Base-by-base conservation (phyloP, 2,329 filamentous ascomycete species). In the Calonectria pseudoreteaudii region DNA sequence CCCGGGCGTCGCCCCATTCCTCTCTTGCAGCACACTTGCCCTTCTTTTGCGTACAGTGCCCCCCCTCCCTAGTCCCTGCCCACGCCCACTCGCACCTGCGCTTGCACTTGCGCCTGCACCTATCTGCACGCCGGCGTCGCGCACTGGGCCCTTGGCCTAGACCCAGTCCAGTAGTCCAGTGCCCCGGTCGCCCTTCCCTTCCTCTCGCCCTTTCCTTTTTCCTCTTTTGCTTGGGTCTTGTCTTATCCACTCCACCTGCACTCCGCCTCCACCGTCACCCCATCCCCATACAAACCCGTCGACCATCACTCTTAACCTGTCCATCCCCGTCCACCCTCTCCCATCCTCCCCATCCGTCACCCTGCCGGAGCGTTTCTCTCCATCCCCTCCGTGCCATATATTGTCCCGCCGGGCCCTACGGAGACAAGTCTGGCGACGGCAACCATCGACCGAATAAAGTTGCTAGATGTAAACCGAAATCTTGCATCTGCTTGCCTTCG, bases 191-290 rank as follows among this genome's bases (percentile, higher is more conserved):
- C 71, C 53, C 64, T 62, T 66, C 60, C 64, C 70, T 56, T 41
- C 70, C 34, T 28, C 71, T 68, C 41, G 47, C 53, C 58, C 65
- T 52, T 71, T 71, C 44, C 66, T 58, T 28, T 67, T 31, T 56
- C 73, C 44, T 68, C n/a, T 28, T 30, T 30, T 31, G 26, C 23
- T 31, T 44, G 41, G 72, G 49, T 53, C 64, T 62, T 68, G 50
- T 73, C 76, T 62, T 62, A 41, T 56, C 75, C 76, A 69, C 74
- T 76, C 74, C 70, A 66, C 68, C 69, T 69, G 64, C 73, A 66
- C 71, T 71, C 71, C 71, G 71, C 71, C 75, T 76, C 75, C 74
- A 73, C 74, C 77, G 75, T 78, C 75, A 71, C 74, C 76, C 67
- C 66, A 74, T 74, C 66, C 69, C 70, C 70, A 74, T 72, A 68